A percentile compares a stretch with the other conserved stretches of the same genome.
Conservation (phyloP, 1,284 basidiomycete species). For the Pterulicium gracile region DNA sequence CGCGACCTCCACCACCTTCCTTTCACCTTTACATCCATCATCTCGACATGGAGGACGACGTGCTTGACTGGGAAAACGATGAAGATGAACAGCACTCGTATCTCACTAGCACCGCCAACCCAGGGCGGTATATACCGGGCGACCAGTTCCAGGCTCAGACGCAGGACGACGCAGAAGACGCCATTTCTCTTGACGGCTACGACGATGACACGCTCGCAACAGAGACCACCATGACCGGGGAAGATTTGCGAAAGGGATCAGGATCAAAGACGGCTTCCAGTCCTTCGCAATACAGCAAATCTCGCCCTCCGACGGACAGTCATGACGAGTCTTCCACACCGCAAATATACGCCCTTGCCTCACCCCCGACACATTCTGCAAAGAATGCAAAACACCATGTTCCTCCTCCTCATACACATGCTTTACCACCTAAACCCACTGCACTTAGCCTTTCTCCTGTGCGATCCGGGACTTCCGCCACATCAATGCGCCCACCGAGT, state of each 20-base stretch:
- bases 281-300: no score
- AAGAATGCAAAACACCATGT: constrained; percentile 10
- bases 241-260: no score
- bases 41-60: constrained; percentile 52
- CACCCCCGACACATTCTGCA: constrained; percentile 5
- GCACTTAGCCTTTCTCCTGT: constrained; percentile 40
- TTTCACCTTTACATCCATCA: constrained; percentile 11
- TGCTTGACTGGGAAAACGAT: constrained; percentile 67
- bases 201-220: not conserved
- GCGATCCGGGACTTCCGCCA: constrained; percentile 42
- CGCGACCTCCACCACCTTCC: constrained; percentile 14
- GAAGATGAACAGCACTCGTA: constrained; percentile 40
- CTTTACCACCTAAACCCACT: constrained; percentile 63
- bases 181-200: not conserved
- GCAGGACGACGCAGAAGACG: not conserved
- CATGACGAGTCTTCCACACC: constrained; percentile 11
- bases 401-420: constrained; percentile 38
- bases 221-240: no score
- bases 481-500: constrained; percentile 50
- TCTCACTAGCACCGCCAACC: constrained; percentile 15
- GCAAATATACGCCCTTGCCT: constrained; percentile 16
- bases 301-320: no score
- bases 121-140: constrained; percentile 13
- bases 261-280: not conserved
- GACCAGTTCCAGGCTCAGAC: constrained; percentile 5